Base-by-base conservation (phyloP, 164 flowering plant genomes). In the Chloranthus sessilifolius region DNA sequence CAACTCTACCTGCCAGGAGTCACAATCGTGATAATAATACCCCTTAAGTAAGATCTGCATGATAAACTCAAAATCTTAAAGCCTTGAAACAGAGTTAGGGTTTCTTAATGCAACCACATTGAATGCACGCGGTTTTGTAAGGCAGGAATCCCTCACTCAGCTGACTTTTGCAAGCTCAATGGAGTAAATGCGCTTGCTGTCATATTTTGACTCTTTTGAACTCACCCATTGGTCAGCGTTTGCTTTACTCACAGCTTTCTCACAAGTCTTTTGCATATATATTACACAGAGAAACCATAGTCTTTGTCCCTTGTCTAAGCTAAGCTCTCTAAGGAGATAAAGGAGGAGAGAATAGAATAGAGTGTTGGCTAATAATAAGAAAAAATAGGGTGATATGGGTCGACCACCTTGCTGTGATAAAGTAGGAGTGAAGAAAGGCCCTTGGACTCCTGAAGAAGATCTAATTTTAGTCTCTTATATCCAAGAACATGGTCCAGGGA, bases 401-500 rank as follows among this genome's bases (percentile, higher is more conserved):
- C 56, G 75, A 56, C 69, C 69, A 33, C 72, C 75, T 34, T 71
- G 72, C 31, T 71, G 75, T 64, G 72, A 71, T 36, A 64, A 67
- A 44, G 29, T 53, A 7, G 75, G 75, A 1, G 50, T 67, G 40
- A 71, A 71, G 66, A 71, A 71, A 54, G 75, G 75, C 2, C 75
- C 75, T 25, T 71, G 75, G 75, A 71, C 72, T 23, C 75, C 75
- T 40, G 75, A 71, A 50, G 75, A 71, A 63, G 75, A 71, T 36
- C 67, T 71, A 9, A 54, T 63, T 19, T 43, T 71, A 16, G 72
- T 71, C 2, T 59, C 75, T 44, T 71, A 67, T 20, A 61, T 71
- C 46, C 75, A 67, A 53, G 58, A 67, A 54, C 66, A 71, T 55
- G 75, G 75, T 43, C 66, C 75, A 14, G 75, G 69, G 3, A 71